Evolutionary conservation across 202 grass and related monocot genomes (phyloP).

Genomic region (Setaria italica): DNA sequence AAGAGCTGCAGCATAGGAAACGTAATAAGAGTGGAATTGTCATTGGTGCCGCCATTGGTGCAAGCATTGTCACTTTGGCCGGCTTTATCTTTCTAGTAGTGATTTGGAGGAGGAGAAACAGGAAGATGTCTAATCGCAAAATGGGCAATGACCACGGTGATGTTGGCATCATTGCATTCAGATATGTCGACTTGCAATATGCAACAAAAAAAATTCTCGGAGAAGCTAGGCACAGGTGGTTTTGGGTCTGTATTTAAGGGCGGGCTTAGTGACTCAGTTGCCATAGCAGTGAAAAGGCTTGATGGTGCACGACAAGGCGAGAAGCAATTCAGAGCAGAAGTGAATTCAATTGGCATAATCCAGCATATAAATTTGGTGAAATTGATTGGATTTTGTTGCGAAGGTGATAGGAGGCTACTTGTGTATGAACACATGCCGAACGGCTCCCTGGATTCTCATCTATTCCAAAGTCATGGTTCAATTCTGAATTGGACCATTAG

Average conservation of each 20-base stretch:
- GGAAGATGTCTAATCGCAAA: background rate
- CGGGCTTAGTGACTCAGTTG: constrained; percentile 10
- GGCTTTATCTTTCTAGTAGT: background rate
- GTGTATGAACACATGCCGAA: constrained; percentile 65
- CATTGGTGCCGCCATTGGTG: background rate
- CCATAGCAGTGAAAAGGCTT: constrained; percentile 55
- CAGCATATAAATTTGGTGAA: too few relatives aligned
- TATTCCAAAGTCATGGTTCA: constrained; percentile 15
- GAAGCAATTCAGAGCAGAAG: constrained; percentile 66
- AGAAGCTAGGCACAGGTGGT: constrained; percentile 6
- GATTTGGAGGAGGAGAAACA: background rate
- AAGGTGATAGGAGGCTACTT: constrained; percentile 48
- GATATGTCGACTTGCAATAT: constrained; percentile 34
- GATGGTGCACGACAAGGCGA: constrained; percentile 52
- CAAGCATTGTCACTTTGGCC: background rate
- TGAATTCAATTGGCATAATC: too few relatives aligned
- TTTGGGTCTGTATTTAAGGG: constrained; percentile 63
- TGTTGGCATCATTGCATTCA: constrained; percentile 47
- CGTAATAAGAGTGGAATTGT: background rate
- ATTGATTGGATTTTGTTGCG: constrained; percentile 49
- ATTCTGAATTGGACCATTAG: constrained; percentile 30
- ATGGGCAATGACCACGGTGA: constrained; percentile 6
- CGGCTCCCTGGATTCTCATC: constrained; percentile 40
- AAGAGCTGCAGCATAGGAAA: background rate
- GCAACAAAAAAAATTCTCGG: constrained; percentile 6